These are phyloP conservation scores for Tylopilus sp. DNA, from an alignment of 768 basidiomycete genomes.

Conservation along the genomic window DNA sequence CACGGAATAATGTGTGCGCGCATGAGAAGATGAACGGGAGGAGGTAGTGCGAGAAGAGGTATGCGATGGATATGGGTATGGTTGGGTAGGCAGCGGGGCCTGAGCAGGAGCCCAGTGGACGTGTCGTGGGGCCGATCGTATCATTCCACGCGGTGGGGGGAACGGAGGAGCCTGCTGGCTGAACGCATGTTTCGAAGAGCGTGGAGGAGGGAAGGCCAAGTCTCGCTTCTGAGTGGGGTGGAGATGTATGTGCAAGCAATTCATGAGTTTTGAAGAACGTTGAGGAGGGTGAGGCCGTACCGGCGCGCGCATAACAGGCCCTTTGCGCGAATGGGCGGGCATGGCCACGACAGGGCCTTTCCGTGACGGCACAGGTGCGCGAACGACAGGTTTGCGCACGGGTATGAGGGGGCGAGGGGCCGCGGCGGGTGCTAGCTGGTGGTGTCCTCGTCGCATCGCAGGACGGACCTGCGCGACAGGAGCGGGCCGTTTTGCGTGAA, in stretches of 20 bases:
- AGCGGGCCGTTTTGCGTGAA: constrained; percentile 18
- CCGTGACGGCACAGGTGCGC: constrained; percentile 2
- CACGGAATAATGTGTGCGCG: not conserved
- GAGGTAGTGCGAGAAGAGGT: constrained; percentile 9
- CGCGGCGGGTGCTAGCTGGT: constrained; percentile 6
- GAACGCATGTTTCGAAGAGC: constrained; percentile 3
- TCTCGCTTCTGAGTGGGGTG: constrained; percentile 25
- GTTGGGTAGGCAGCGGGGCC: constrained; percentile 20
- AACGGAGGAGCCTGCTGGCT: constrained; percentile 15
- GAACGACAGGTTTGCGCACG: constrained; percentile 16
- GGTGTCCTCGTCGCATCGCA: constrained; percentile 19
- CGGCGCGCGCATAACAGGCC: constrained; percentile 7
- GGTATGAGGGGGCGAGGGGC: constrained; percentile 10
- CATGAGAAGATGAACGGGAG: constrained; percentile 9
- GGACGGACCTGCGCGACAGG: constrained; percentile 16
- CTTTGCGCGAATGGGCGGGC: constrained; percentile 10
- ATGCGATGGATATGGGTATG: constrained; percentile 27
- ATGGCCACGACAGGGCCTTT: not conserved
- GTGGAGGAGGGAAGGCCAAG: constrained; percentile 3
- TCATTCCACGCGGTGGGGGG: constrained; percentile 21
- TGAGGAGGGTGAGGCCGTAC: constrained; percentile 12
- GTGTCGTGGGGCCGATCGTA: constrained; percentile 17
- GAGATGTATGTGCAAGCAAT: constrained; percentile 26
- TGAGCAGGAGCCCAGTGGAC: constrained; percentile 31
- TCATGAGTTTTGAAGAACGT: constrained; percentile 14